Conservation (phyloP, 805 yeast genomes). For the Wickerhamiella azymoides region DNA sequence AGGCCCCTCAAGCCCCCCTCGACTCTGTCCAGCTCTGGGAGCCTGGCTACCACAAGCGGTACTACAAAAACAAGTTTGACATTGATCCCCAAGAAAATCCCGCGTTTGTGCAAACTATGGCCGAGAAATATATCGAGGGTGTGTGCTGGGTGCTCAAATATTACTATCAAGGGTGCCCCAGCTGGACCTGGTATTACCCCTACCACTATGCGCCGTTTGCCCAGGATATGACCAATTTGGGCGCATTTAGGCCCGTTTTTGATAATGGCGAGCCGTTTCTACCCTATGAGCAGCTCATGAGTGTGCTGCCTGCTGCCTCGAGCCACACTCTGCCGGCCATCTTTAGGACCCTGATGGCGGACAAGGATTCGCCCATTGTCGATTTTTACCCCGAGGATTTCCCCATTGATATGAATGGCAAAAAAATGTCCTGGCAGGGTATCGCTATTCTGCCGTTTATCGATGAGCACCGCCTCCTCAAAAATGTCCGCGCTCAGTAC, state of each 20-base stretch:
- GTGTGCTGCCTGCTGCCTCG: slow-evolving; percentile 91
- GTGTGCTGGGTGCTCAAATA: slow-evolving; percentile 91
- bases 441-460: slow-evolving; percentile 87
- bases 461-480: slow-evolving; percentile 60
- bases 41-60: slow-evolving; percentile 74
- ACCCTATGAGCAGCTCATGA: slow-evolving; percentile 95
- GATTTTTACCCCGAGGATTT: slow-evolving; percentile 88
- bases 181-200: slow-evolving; percentile 97
- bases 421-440: slow-evolving; percentile 95
- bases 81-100: slow-evolving; percentile 37
- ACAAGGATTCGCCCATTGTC: slow-evolving; percentile 70
- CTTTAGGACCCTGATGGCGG: slow-evolving; percentile 78
- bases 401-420: slow-evolving; percentile 85
- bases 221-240: slow-evolving; percentile 54
- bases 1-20: slow-evolving; percentile 32
- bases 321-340: slow-evolving; percentile 61
- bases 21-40: slow-evolving; percentile 59
- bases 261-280: slow-evolving; percentile 64
- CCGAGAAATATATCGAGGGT: slow-evolving; percentile 73
- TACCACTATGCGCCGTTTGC: slow-evolving; percentile 98
- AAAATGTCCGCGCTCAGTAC: slow-evolving; percentile 57
- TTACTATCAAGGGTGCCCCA: slow-evolving; percentile 95
- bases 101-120: slow-evolving; percentile 44
- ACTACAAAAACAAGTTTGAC: slow-evolving; percentile 64
- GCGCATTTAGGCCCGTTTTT: slow-evolving; percentile 43